Percentiles rank a stretch among this genome's conserved stretches.
phyloP scores from a whole-genome alignment of 2,329 filamentous ascomycete genomes.

The Claviceps maximensis region DNA sequence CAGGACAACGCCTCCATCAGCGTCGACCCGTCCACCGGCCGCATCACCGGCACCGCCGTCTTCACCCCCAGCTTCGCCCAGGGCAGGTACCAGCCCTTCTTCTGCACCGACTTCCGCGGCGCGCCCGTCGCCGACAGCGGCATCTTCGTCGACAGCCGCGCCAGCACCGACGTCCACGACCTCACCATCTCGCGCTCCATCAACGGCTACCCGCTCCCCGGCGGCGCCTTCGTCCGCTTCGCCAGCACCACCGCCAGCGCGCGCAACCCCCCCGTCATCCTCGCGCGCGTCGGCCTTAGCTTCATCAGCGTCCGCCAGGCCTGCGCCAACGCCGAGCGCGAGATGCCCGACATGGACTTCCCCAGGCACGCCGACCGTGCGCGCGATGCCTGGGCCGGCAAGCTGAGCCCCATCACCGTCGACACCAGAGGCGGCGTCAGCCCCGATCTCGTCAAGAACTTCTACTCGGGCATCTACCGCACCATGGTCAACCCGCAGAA shows the following conservation, averaged over 20 bases:
- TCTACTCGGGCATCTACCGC: slow-evolving; percentile 63
- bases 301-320: slow-evolving; percentile 55
- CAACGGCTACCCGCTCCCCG: slow-evolving; percentile 41
- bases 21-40: slow-evolving; percentile 41
- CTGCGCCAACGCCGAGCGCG: slow-evolving; percentile 52
- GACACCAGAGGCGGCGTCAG: slow-evolving; percentile 39
- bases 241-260: slow-evolving; percentile 37
- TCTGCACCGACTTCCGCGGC: slow-evolving; percentile 55
- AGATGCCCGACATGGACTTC: slow-evolving; percentile 59
- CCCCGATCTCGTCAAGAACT: slow-evolving; percentile 42
- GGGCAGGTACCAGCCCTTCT: slow-evolving; percentile 46
- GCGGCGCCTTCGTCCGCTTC: slow-evolving; percentile 53
- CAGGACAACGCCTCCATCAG: slow-evolving; percentile 42
- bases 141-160: slow-evolving; percentile 45
- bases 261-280: slow-evolving; percentile 38
- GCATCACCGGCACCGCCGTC: slow-evolving; percentile 47
- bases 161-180: slow-evolving; percentile 32
- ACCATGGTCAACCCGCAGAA: slow-evolving; percentile 61
- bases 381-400: slow-evolving; percentile 44
- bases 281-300: slow-evolving; percentile 54
- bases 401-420: slow-evolving; percentile 45
- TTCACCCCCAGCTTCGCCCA: slow-evolving; percentile 54
- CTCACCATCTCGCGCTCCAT: slow-evolving; percentile 35
- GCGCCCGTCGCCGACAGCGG: slow-evolving; percentile 45
- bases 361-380: slow-evolving; percentile 37